Conservation (phyloP, 768 basidiomycete species). For the Gelatoporia subvermispora region DNA sequence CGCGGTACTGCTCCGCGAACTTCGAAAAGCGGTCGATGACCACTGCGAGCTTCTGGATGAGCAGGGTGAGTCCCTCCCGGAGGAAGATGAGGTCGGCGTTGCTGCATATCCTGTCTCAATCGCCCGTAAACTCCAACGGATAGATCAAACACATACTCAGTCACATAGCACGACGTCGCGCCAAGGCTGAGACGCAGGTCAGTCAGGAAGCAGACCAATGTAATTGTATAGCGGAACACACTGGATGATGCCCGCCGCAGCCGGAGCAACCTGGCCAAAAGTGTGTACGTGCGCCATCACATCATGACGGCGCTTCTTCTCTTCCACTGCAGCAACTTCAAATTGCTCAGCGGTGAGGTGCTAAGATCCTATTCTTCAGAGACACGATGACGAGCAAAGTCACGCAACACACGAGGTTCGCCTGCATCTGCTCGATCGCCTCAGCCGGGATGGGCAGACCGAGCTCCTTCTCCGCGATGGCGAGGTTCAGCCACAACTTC, state of each 20-base stretch:
- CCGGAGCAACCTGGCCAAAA: constrained; percentile 89
- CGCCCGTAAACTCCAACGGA: constrained; percentile 48
- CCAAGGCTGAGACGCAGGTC: constrained; percentile 54
- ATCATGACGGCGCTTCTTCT: constrained; percentile 96
- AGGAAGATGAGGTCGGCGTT: constrained; percentile 99
- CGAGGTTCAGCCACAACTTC: constrained; percentile 91
- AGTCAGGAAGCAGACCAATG: neutral
- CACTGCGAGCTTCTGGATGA: constrained; percentile 83
- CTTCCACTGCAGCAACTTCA: constrained; percentile 85
- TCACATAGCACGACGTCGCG: constrained; percentile 98
- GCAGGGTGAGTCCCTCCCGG: constrained; percentile 76
- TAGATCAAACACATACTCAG: constrained; percentile 63
- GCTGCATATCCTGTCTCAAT: constrained; percentile 34
- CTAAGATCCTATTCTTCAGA: constrained; percentile 32
- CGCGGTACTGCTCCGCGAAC: constrained; percentile 83
- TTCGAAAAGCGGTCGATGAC: constrained; percentile 83
- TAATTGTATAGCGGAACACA: constrained; percentile 29
- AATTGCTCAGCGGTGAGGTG: constrained; percentile 86
- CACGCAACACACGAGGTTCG: constrained; percentile 65
- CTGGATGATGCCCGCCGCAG: constrained; percentile 96
- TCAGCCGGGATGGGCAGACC: constrained; percentile 86
- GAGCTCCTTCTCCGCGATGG: constrained; percentile 93
- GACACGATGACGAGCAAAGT: neutral
- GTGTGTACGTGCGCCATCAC: constrained; percentile 99
- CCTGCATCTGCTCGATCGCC: constrained; percentile 91